Evolutionary conservation across 1,284 basidiomycete species (phyloP).

Genomic region (Tilletia indica): DNA sequence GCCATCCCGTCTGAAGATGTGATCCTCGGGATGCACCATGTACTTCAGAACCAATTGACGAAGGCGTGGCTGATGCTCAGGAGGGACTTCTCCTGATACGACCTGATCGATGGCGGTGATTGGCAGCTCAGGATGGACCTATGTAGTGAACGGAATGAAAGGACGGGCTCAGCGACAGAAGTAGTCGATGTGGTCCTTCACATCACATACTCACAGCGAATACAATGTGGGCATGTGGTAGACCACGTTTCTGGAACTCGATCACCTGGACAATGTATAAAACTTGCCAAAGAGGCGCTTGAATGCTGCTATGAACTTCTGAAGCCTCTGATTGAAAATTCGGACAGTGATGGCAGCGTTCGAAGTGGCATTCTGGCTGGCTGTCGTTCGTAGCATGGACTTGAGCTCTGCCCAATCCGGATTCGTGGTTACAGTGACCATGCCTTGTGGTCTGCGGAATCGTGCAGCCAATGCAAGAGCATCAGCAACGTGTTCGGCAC

Average conservation of each 20-base stretch:
- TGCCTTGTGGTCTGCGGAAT: not conserved
- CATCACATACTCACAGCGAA: not conserved
- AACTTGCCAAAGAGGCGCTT: not conserved
- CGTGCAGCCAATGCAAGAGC: not conserved
- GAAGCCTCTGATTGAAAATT: not conserved
- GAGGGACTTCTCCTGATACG: not conserved
- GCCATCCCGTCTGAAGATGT: not conserved
- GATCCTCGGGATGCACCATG: not conserved
- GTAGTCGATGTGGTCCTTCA: not conserved
- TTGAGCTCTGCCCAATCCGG: not conserved
- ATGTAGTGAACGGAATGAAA: not conserved
- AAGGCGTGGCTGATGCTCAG: not conserved
- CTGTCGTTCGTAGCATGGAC: not conserved
- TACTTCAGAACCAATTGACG: not conserved
- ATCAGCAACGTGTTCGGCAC: conserved; percentile 2
- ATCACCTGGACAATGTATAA: not conserved
- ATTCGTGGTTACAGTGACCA: not conserved
- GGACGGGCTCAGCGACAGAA: not conserved
- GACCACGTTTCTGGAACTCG: conserved; percentile 10
- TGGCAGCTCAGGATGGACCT: not conserved
- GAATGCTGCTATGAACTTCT: not conserved
- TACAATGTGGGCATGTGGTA: conserved; percentile 7
- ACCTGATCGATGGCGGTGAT: not conserved
- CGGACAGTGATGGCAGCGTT: not conserved
- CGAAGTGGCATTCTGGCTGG: not conserved